phyloP scores from a whole-genome alignment of 768 basidiomycete genomes.

The Steccherinum ochraceum region DNA sequence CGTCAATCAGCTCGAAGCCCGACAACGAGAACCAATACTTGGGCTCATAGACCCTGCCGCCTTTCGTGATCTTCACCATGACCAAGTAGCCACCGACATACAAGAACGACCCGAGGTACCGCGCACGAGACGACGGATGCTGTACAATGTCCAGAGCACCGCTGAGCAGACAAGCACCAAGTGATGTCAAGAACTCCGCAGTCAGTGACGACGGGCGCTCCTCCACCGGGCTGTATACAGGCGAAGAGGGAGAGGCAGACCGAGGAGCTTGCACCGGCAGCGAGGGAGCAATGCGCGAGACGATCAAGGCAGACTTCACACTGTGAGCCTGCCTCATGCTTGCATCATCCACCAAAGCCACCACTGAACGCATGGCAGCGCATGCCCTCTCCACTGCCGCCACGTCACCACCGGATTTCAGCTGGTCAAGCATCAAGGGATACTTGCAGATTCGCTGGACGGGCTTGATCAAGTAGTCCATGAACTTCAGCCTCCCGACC shows the following conservation, averaged over 20 bases:
- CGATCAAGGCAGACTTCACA: constrained; percentile 18
- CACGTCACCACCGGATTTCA: constrained; percentile 24
- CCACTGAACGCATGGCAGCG: constrained; percentile 70
- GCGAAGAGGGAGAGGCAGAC: constrained; percentile 13
- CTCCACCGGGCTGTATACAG: background rate
- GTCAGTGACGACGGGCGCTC: constrained; percentile 27
- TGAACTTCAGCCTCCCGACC: constrained; percentile 48
- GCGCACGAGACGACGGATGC: constrained; percentile 43
- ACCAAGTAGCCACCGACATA: constrained; percentile 83
- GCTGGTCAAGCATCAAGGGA: constrained; percentile 78
- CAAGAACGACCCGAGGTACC: constrained; percentile 87
- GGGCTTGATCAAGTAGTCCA: constrained; percentile 96
- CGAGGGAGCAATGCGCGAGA: constrained; percentile 11
- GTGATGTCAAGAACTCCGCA: constrained; percentile 57
- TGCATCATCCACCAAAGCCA: constrained; percentile 49
- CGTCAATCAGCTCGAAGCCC: constrained; percentile 65
- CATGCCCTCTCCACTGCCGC: constrained; percentile 37
- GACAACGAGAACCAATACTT: constrained; percentile 82
- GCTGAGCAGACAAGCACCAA: constrained; percentile 74
- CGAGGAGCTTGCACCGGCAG: constrained; percentile 6
- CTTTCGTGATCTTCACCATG: constrained; percentile 79
- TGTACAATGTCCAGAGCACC: constrained; percentile 89
- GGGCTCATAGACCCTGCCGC: constrained; percentile 72
- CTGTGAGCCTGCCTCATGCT: constrained; percentile 20
- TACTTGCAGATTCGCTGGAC: constrained; percentile 95